phyloP scores from a whole-genome alignment of 2,329 filamentous ascomycete genomes.

The Phialemoniopsis sp. region DNA sequence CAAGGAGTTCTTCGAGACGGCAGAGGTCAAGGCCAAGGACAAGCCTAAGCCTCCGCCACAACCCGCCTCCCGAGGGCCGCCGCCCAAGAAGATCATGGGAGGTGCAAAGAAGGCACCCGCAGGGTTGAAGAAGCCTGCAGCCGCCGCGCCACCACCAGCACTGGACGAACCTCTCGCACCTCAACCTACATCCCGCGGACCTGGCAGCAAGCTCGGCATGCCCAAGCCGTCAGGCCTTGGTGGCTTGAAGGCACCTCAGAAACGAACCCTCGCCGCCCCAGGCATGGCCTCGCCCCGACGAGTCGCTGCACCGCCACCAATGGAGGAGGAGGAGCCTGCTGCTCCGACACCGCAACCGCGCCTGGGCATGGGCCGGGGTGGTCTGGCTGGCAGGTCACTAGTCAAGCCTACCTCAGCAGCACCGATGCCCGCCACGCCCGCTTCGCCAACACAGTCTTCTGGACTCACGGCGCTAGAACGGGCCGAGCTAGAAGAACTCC shows the following conservation, averaged over 20 bases:
- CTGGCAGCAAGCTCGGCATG: conserved; percentile 49
- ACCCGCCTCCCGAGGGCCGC: conserved; percentile 45
- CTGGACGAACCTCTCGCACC: conserved; percentile 51
- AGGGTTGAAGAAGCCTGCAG: conserved; percentile 36
- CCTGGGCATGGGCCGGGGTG: conserved; percentile 68
- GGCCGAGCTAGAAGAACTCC: conserved; percentile 87
- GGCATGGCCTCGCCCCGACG: conserved; percentile 49
- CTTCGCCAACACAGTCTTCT: conserved; percentile 55
- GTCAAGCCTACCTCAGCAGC: conserved; percentile 63
- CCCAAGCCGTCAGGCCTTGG: conserved; percentile 47
- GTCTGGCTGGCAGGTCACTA: conserved; percentile 81
- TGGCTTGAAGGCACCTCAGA: conserved; percentile 58
- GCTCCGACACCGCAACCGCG: conserved; percentile 54
- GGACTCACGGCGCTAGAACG: conserved; percentile 77
- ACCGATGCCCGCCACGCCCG: conserved; percentile 41
- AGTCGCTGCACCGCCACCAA: conserved; percentile 39
- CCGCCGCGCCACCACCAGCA: conserved; percentile 32
- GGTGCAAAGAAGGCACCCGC: conserved; percentile 46
- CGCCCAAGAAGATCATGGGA: conserved; percentile 34
- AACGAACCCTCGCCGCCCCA: conserved; percentile 45
- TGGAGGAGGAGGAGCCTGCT: conserved; percentile 51
- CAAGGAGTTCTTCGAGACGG: conserved; percentile 83
- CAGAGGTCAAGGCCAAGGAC: conserved; percentile 83
- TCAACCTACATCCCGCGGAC: conserved; percentile 46
- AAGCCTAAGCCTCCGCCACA: conserved; percentile 80